Evolutionary conservation across 352 stramenopile genomes (phyloP).

Genomic region (Pythium brassicae): DNA sequence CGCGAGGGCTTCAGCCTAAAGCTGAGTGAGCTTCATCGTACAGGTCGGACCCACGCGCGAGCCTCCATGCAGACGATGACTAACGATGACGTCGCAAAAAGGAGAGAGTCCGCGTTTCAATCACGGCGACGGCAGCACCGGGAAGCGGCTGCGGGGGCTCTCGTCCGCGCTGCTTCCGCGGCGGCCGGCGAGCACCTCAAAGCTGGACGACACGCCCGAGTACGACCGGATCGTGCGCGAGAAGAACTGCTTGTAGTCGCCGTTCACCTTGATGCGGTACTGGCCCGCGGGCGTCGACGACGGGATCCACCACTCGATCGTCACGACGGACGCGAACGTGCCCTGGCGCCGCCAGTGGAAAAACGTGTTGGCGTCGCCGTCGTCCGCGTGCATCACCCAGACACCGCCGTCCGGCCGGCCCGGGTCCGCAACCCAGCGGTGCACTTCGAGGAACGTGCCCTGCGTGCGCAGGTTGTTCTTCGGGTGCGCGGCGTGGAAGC

Average conservation of each 20-base stretch:
- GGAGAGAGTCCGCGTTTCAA: no score
- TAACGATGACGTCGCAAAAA: no score
- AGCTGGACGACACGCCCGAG: slow-evolving; percentile 52
- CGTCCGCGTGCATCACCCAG: slow-evolving; percentile 72
- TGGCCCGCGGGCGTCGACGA: slow-evolving; percentile 32
- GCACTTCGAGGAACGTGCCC: slow-evolving; percentile 74
- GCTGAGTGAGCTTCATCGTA: no score
- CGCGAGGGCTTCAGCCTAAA: no score
- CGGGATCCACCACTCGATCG: slow-evolving; percentile 68
- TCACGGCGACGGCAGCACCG: no score
- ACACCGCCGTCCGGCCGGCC: slow-evolving; percentile 32
- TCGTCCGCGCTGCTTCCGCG: no score
- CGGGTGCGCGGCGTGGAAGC: slow-evolving; percentile 73
- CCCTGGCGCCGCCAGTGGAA: slow-evolving; percentile 73
- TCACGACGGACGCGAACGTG: slow-evolving; percentile 62
- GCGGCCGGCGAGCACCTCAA: slow-evolving; percentile 25
- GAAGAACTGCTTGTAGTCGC: slow-evolving; percentile 74
- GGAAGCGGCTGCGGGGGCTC: no score
- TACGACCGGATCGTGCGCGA: slow-evolving; percentile 40
- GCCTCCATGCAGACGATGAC: no score
- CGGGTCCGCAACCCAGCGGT: slow-evolving; percentile 52
- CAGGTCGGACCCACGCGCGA: no score
- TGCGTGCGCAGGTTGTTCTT: slow-evolving; percentile 82
- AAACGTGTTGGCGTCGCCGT: slow-evolving; percentile 68
- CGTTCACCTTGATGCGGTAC: slow-evolving; percentile 81